Conservation (phyloP, 140 eudicot species). For the Stevia rebaudiana region DNA sequence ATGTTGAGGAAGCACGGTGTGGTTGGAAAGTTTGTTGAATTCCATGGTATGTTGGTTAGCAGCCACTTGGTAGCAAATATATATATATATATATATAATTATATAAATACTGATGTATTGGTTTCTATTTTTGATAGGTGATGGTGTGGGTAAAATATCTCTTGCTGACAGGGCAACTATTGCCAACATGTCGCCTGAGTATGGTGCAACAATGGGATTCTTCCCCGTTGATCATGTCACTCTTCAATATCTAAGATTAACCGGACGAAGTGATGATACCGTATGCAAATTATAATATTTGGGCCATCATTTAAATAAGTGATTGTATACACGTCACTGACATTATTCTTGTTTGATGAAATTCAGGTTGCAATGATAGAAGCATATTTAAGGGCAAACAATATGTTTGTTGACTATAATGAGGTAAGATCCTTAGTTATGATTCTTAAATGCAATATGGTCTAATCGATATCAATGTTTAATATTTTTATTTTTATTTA, state of each 20-base stretch:
- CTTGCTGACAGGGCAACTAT: slow-evolving; percentile 96
- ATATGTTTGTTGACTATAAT: slow-evolving; percentile 89
- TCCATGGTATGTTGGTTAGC: slow-evolving; percentile 52
- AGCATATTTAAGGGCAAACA: slow-evolving; percentile 92
- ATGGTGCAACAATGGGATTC: slow-evolving; percentile 99
- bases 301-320: background rate
- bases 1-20: slow-evolving; percentile 96
- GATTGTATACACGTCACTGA: background rate
- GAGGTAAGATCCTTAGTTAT: slow-evolving; percentile 44
- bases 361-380: slow-evolving; percentile 86
- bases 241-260: slow-evolving; percentile 76
- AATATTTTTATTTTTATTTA: slow-evolving; percentile 3
- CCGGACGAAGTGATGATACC: slow-evolving; percentile 91
- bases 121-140: slow-evolving; percentile 35
- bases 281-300: slow-evolving; percentile 34
- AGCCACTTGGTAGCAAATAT: background rate
- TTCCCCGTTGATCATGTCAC: slow-evolving; percentile 96
- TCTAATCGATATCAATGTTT: slow-evolving; percentile 13
- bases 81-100: background rate
- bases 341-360: background rate
- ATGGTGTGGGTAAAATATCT: slow-evolving; percentile 77
- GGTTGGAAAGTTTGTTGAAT: slow-evolving; percentile 94
- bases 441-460: background rate
- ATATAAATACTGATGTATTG: background rate
- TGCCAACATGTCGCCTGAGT: slow-evolving; percentile 98